Base-by-base conservation (phyloP, 257 asterid genomes). In the Nyctanthes arbortristis region DNA sequence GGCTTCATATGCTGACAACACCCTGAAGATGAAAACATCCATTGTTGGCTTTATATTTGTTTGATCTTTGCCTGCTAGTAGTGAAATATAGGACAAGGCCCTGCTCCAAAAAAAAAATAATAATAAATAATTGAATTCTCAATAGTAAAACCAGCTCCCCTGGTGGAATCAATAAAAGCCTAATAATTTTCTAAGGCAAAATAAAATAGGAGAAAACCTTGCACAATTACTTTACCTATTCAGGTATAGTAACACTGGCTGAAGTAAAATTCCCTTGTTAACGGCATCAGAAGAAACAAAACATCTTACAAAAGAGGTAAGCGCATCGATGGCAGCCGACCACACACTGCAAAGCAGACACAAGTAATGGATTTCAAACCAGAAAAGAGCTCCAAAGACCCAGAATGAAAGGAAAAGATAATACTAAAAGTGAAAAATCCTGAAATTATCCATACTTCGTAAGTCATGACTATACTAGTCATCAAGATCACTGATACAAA, bases 281-380 rank as follows among this genome's bases (percentile, higher is more conserved):
- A 72, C 79, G 40, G 87, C 87, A 72, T 84, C 95, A 64, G 91
- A 77, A 71, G 96, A 88, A 69, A 91, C 78, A 76, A 94, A 94
- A 75, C 96, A 86, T 74, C 85, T 91, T 72, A 89, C 77, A 45
- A 87, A 94, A 72, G 93, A 83, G 3, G 93, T 81, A 54, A 94
- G 96, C 13, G 99, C 96, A 64, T 88, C 96, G 73, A 91, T 72
- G 78, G 99, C 97, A 71, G 97, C 95, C 74, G 96, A 87, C 96
- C 96, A 89, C 63, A 93, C 92, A 30, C 99, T 93, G 70, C 93
- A 89, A 62, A 74, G 61, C 65, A 40, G 74, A 60, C 49, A 60
- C 62, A 65, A 67, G 24, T 29, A 80, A 27, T 65, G 33, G 63
- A 55, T 37, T 11, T 34, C 36, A 52, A 61, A 55, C 16, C 54